Evolutionary conservation across 306 rosid genomes (phyloP).

Genomic region (Dalbergia cultrata): DNA sequence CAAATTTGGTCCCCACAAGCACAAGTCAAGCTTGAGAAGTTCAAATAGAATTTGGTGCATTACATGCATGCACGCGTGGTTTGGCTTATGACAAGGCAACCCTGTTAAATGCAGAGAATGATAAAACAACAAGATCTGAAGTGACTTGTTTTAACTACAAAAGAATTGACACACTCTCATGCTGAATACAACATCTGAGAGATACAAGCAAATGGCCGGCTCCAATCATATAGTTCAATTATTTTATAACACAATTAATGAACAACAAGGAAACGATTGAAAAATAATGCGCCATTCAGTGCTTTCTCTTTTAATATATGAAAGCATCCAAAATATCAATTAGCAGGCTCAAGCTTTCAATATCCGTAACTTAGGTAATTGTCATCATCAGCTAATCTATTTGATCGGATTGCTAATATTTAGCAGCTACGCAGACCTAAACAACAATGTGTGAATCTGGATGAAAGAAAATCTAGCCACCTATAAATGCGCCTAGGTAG

Average conservation of each 20-base stretch:
- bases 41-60: neutral
- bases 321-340: constrained; percentile 27
- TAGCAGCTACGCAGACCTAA: neutral
- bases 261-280: neutral
- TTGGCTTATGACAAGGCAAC: constrained; percentile 29
- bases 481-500: constrained; percentile 29
- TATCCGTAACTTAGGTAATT: constrained; percentile 35
- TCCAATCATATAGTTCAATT: constrained; percentile 37
- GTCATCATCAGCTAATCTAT: constrained; percentile 36
- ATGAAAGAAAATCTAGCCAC: neutral
- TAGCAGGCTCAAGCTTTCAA: too few species aligned
- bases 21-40: neutral
- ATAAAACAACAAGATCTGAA: constrained; percentile 13
- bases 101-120: neutral
- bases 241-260: constrained; percentile 3
- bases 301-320: constrained; percentile 31
- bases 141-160: constrained; percentile 26
- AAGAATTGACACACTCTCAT: constrained; percentile 37
- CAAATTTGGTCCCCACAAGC: too few species aligned
- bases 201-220: constrained; percentile 9
- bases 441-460: neutral
- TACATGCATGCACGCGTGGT: constrained; percentile 19
- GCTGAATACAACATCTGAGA: constrained; percentile 37
- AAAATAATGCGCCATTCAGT: neutral
- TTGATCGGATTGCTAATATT: constrained; percentile 1